Percentiles rank a stretch among this genome's conserved stretches.
Conservation (phyloP, 129 eudicot species). For the Arctium minus region DNA sequence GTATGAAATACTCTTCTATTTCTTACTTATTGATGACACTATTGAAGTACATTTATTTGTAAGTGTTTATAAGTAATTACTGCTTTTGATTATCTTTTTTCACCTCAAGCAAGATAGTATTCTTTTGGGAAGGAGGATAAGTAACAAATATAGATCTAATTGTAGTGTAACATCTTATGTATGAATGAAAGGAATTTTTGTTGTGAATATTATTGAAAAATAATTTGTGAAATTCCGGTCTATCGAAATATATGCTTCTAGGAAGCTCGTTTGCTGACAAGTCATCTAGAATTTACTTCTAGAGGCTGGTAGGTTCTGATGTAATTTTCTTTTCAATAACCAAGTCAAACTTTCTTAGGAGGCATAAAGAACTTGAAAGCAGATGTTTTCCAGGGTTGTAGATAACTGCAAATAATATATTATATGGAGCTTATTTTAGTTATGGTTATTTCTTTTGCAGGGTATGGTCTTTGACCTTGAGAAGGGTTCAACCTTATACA, state of each 20-base stretch:
- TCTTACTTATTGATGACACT: not conserved
- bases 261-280: not conserved
- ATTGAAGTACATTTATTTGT: not conserved
- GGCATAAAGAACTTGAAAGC: not conserved
- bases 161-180: not conserved
- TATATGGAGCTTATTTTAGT: not conserved
- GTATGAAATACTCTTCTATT: not conserved
- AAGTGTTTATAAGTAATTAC: not conserved
- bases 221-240: not conserved
- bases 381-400: not conserved
- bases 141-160: not conserved
- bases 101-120: no score
- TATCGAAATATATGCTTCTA: not conserved
- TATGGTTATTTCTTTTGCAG: conserved; percentile 30
- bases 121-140: not conserved
- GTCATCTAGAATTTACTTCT: not conserved
- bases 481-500: conserved; percentile 74
- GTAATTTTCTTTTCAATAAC: not conserved
- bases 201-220: not conserved
- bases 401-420: not conserved
- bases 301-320: not conserved
- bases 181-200: not conserved
- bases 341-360: not conserved
- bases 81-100: no score
- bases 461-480: conserved; percentile 95